Evolutionary conservation across 495 filamentous ascomycete species (phyloP).

Genomic region (Trypethelium eluteriae): DNA sequence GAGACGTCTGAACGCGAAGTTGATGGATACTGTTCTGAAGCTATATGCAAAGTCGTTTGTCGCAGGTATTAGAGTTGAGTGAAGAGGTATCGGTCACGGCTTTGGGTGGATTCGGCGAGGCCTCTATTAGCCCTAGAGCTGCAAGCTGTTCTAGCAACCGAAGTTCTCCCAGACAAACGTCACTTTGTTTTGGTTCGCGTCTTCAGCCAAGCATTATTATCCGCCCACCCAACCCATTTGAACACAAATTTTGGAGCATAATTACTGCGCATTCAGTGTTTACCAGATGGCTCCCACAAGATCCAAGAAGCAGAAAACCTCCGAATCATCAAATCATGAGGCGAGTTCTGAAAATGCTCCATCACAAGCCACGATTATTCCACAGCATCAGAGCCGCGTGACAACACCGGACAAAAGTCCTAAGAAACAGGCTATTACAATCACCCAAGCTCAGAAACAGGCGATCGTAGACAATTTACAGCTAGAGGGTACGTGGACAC

Average conservation of each 20-base stretch:
- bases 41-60: background rate
- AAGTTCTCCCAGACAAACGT: conserved; percentile 5
- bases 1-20: background rate
- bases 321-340: conserved; percentile 5
- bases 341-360: conserved; percentile 8
- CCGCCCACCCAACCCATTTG: background rate
- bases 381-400: conserved; percentile 29
- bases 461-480: conserved; percentile 87
- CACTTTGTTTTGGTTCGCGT: conserved; percentile 12
- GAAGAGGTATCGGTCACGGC: background rate
- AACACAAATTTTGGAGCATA: background rate
- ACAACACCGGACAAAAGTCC: conserved; percentile 51
- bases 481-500: conserved; percentile 65
- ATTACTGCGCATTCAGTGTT: background rate
- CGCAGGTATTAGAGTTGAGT: background rate
- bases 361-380: conserved; percentile 19
- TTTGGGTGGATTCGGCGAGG: background rate
- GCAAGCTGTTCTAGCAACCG: background rate
- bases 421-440: conserved; percentile 47
- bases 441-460: conserved; percentile 76
- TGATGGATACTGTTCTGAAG: background rate
- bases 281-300: conserved; percentile 12
- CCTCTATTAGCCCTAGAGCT: background rate
- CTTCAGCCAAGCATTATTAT: conserved; percentile 1
- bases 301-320: conserved; percentile 11